phyloP scores from a whole-genome alignment of 441 rosid species.

The Flueggea neowawraea region DNA sequence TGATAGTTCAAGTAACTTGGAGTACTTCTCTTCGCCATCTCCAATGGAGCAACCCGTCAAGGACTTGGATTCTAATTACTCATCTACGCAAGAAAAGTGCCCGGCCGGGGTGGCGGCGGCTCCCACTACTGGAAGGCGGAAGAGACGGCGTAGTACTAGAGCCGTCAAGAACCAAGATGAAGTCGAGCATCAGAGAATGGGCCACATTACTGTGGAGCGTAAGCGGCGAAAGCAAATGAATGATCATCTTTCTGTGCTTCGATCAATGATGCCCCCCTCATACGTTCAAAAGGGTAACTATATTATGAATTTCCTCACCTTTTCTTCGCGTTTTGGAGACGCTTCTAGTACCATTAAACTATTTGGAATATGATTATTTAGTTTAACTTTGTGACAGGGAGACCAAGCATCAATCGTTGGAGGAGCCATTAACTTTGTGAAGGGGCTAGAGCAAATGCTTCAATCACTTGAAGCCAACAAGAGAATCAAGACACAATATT shows the following conservation, averaged over 20 bases:
- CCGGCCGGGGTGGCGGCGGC: constrained; percentile 1
- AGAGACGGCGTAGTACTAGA: constrained; percentile 31
- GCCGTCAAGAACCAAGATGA: constrained; percentile 35
- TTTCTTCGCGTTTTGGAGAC: not conserved
- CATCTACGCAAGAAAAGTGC: constrained; percentile 18
- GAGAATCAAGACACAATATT: constrained; percentile 8
- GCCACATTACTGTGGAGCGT: constrained; percentile 62
- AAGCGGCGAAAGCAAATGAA: constrained; percentile 69
- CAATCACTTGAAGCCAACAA: constrained; percentile 41
- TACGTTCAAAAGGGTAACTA: constrained; percentile 54
- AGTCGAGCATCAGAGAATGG: constrained; percentile 53
- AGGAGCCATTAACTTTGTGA: constrained; percentile 60
- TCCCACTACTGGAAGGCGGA: constrained; percentile 20
- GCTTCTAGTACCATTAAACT: too few species aligned
- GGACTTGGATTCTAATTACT: constrained; percentile 7
- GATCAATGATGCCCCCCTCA: constrained; percentile 49
- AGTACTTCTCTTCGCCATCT: constrained; percentile 1
- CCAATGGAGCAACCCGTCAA: constrained; percentile 6
- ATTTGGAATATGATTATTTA: too few species aligned
- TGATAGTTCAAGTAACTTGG: not conserved
- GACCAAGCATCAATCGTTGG: constrained; percentile 75
- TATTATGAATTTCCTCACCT: not conserved
- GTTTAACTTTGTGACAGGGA: constrained; percentile 16
- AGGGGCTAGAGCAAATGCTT: constrained; percentile 50
- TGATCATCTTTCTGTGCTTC: constrained; percentile 44